Evolutionary conservation across 768 basidiomycete genomes (phyloP), one percentile per base, ranked within the genome.

Genomic region (Rhodotorula sphaerocarpa): DNA sequence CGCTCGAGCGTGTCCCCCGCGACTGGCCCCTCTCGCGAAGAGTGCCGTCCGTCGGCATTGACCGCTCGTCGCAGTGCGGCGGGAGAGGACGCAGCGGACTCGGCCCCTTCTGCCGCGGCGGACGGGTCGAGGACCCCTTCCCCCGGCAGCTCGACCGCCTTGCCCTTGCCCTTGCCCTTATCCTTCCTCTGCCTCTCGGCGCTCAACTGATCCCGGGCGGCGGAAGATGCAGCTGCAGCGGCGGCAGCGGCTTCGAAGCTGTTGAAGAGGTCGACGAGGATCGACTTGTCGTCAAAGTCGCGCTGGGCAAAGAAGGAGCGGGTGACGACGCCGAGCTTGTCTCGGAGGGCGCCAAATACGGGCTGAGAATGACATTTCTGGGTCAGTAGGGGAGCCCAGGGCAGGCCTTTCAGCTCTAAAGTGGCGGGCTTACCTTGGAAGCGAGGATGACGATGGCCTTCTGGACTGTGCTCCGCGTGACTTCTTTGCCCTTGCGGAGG

Each of bases 371-470:
- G 9, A n/a, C n/a, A n/a, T n/a, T n/a, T n/a, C n/a, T n/a, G n/a
- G n/a, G n/a, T n/a, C n/a, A n/a, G n/a, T n/a, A n/a, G n/a, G n/a
- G n/a, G n/a, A n/a, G n/a, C n/a, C n/a, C n/a, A n/a, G n/a, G n/a
- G n/a, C n/a, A n/a, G n/a, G n/a, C n/a, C 7, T 44, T 23, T 21
- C 12, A 44, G 36, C 21, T 9, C 44, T 3, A 45, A 11, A 23
- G 23, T 45, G 28, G 25, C 28, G 33, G 12, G 45, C 74, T 58
- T 44, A 76, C 77, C 62, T 77, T 75, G 25, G 74, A 74, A 6
- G 90, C 91, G 41, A 99, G 79, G 5, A 99, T 88, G 0, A 97
- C 90, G 5, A 99, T 88, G 0, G 95, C 92, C 74, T 97, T 99
- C 75, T 99, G 95, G 0, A 99, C 95, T 14, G 86, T 97, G 7